phyloP scores from a whole-genome alignment of 2,329 filamentous ascomycete species.

The Biscogniauxia marginata region DNA sequence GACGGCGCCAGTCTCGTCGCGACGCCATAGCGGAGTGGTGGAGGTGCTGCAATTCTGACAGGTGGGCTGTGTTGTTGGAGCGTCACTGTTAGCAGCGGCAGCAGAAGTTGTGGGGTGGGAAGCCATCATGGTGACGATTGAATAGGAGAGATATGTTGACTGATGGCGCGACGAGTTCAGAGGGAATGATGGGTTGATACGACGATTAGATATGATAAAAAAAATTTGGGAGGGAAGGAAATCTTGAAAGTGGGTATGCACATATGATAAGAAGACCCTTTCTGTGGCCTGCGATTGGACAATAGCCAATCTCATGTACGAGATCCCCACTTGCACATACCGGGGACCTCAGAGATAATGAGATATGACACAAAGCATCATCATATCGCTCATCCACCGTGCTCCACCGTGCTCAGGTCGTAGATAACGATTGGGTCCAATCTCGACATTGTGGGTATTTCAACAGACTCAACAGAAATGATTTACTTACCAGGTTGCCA shows the following conservation, averaged over 20 bases:
- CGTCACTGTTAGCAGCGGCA: constrained; percentile 53
- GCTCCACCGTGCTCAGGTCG: neutral
- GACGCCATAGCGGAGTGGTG: constrained; percentile 93
- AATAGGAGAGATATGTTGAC: constrained; percentile 18
- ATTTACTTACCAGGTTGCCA: constrained; percentile 30
- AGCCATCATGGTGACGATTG: constrained; percentile 31
- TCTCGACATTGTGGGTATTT: neutral
- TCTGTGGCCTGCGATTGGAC: constrained; percentile 9
- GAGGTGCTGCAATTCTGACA: constrained; percentile 97
- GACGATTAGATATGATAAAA: constrained; percentile 28
- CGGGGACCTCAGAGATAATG: neutral
- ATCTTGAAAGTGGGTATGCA: constrained; percentile 7
- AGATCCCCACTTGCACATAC: neutral
- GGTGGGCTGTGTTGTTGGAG: constrained; percentile 76
- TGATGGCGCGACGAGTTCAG: constrained; percentile 7
- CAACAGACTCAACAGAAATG: neutral
- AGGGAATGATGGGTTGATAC: constrained; percentile 20
- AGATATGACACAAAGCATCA: neutral
- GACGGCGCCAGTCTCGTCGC: constrained; percentile 92
- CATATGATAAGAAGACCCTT: constrained; percentile 12
- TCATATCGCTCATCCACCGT: neutral
- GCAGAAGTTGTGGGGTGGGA: constrained; percentile 38
- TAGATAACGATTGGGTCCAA: neutral
- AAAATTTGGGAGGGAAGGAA: constrained; percentile 13
- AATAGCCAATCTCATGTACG: neutral